Evolutionary conservation across 179 eudicot species (phyloP).

Genomic region (Spergularia azorica): DNA sequence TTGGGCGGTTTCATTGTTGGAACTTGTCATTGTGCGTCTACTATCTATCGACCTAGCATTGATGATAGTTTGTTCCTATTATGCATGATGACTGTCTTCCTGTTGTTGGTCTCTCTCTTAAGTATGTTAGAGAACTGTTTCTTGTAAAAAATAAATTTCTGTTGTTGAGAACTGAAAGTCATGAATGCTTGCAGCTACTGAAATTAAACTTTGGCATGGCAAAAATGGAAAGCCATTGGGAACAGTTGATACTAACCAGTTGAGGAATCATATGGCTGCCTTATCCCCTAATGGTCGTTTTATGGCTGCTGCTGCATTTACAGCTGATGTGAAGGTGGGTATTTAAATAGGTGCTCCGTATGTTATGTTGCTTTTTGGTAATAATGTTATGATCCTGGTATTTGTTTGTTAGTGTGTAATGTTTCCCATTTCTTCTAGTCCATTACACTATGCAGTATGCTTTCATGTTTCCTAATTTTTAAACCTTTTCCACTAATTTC

Average conservation of each 20-base stretch:
- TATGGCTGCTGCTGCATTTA: conserved; percentile 98
- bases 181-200: conserved; percentile 67
- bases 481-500: background rate
- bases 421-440: background rate
- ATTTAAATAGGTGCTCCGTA: background rate
- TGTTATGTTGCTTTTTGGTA: background rate
- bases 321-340: conserved; percentile 97
- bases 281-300: conserved; percentile 96
- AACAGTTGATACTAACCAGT: conserved; percentile 87
- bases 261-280: conserved; percentile 89
- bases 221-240: conserved; percentile 82
- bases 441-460: background rate
- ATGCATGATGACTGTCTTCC: background rate
- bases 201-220: conserved; percentile 95
- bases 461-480: background rate
- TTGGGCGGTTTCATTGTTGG: background rate
- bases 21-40: conserved; percentile 6
- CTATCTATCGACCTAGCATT: background rate
- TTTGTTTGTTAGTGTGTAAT: background rate
- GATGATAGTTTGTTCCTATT: background rate
- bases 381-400: background rate
- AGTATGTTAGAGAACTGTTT: too few species aligned
- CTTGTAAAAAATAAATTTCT: too few species aligned
- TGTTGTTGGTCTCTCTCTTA: background rate
- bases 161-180: background rate